Base-by-base conservation (phyloP, 164 flowering plant genomes). In the Stephania yunnanensis region DNA sequence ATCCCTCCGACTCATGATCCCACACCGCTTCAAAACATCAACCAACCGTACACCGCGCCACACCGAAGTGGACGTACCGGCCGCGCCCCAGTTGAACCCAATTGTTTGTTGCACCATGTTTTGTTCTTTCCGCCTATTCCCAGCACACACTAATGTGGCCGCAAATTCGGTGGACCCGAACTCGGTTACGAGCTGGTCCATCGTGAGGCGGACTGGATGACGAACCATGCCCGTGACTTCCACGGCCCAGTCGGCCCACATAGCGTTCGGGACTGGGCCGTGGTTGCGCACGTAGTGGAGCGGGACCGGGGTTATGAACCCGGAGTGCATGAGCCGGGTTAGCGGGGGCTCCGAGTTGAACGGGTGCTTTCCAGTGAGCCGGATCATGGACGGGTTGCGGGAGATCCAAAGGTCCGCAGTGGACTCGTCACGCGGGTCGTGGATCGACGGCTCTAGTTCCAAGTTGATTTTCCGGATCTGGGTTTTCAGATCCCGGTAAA, bases 221-320 rank as follows among this genome's bases (percentile, higher is more conserved):
- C 84, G 87, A 4, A 96, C 97, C 6, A 92, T 86, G 12, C 98
- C 99, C 74, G 83, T 75, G 1, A 96, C 80, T 81, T 96, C 99
- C 4, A 96, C 86, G 17, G 91, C 84, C 98, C 99, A 96, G 45
- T 87, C 89, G 5, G 79, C 85, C 95, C 96, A 96, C 6, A 46
- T 31, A 36, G 78, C 92, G 53, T 78, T 81, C 1, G 98, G 99
- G 71, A 92, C 99, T 0, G 90, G 66, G 0, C 99, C 99, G 79
- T 96, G 99, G 87, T 96, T 96, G 12, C 99, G 92, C 17, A 96
- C 99, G 86, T 96, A 96, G 84, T 96, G 99, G 74, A 93, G 90
- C 5, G 97, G 89, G 46, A 83, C 93, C 7, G 99, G 99, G 25
- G 99, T 96, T 48, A 92, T 73, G 86, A 95, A 95, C 7, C 99